Evolutionary conservation across 352 stramenopile species (phyloP), one percentile per base, ranked within the genome.

Genomic region (Globisporangium orthogonon): DNA sequence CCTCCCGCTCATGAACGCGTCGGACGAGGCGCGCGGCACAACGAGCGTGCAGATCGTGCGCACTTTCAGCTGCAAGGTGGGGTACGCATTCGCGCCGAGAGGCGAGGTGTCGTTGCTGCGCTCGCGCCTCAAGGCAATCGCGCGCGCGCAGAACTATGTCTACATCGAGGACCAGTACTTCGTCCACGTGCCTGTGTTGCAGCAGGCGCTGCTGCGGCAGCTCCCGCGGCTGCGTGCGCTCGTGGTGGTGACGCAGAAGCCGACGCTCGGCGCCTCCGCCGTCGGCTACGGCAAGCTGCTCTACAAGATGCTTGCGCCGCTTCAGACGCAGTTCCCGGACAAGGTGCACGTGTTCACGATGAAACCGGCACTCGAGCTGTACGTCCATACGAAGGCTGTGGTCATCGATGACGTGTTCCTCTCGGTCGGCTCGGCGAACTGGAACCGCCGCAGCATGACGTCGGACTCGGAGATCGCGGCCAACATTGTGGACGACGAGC

Each of bases 91-190:
- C 40, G 77, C 79, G 0, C 79, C 79, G 0, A 50, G 54, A 1
- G 71, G 79, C 23, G 79, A 87, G 41, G 48, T 60, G 4, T 83
- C 79, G 37, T 54, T 85, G 14, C 70, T 83, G 47, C 54, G 71
- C 3, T 58, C 72, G 9, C 72, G 72, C 13, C 56, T 87, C 55
- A 83, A 87, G 56, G 76, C 70, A 10, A 75, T 85, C 39, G 57
- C 59, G 30, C 73, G 69, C 44, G 76, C 76, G 4, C 73, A 75
- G 55, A 87, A 85, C 61, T 87, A 70, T 45, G 74, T 87, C 37
- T 87, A 83, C 66, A 78, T 87, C 28, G 74, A 87, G 44, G 76
- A 87, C 57, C 76, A 87, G 64, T 87, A 87, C 64, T 84, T 87
- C 43, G 60, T 83, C 0, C 52, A 69, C 29, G 73, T 87, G 4